A percentile compares a stretch with the other conserved stretches of the same genome.
Conservation (phyloP, 345 rosid species). For the Mallotus nudiflorus region DNA sequence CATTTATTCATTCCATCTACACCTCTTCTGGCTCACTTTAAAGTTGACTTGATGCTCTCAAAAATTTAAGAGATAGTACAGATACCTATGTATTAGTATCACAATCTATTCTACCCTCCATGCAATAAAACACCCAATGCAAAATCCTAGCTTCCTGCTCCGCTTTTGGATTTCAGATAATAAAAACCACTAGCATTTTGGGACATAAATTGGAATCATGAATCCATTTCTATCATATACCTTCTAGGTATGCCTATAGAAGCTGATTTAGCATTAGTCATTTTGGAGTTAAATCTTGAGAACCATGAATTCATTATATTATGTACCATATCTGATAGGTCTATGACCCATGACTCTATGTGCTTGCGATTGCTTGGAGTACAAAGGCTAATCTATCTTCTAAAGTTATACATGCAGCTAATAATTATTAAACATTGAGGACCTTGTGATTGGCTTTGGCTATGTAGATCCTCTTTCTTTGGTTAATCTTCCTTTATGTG, state of each 20-base stretch:
- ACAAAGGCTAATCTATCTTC: not conserved
- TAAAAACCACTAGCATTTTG: too few relatives aligned
- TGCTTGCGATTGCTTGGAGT: slow-evolving; percentile 12
- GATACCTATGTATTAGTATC: too few relatives aligned
- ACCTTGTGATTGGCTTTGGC: not conserved
- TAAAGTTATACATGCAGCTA: not conserved
- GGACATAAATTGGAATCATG: too few relatives aligned
- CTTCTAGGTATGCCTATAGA: too few relatives aligned
- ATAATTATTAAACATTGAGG: not conserved
- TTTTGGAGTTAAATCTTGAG: not conserved
- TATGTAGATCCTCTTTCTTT: not conserved
- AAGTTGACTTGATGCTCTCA: too few relatives aligned
- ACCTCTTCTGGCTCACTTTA: too few relatives aligned
- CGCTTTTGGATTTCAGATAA: too few relatives aligned
- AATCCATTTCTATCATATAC: too few relatives aligned
- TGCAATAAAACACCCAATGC: not conserved
- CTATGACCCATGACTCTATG: not conserved
- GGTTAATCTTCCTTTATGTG: slow-evolving; percentile 1
- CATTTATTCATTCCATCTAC: too few relatives aligned
- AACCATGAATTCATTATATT: not conserved
- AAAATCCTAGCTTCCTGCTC: too few relatives aligned
- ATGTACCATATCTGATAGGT: not conserved
- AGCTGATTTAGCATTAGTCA: not conserved
- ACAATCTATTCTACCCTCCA: not conserved
- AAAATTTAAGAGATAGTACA: too few relatives aligned